Conservation (phyloP, 768 basidiomycete species). For the Kwoniella heveanensis region DNA sequence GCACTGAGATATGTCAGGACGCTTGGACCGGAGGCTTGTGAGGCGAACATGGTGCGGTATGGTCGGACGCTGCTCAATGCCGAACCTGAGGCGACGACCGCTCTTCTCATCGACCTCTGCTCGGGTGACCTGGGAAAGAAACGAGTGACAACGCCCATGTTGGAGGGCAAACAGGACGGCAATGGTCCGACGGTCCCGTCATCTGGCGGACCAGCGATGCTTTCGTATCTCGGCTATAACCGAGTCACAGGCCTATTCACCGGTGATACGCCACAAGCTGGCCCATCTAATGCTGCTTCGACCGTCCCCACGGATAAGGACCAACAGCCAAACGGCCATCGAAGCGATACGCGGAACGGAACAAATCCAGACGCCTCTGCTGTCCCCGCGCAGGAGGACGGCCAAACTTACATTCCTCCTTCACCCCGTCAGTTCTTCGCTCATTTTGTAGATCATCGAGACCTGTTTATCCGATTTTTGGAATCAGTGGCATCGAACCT, state of each 20-base stretch:
- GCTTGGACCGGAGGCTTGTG: slow-evolving; percentile 80
- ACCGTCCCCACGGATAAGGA: slow-evolving; percentile 47
- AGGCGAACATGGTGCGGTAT: slow-evolving; percentile 81
- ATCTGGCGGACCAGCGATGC: slow-evolving; percentile 63
- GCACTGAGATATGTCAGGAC: slow-evolving; percentile 78
- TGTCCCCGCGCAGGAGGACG: slow-evolving; percentile 16
- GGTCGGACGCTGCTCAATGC: slow-evolving; percentile 80
- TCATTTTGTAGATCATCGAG: slow-evolving; percentile 87
- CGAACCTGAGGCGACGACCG: slow-evolving; percentile 84
- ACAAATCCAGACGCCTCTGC: background rate
- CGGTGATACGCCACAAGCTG: slow-evolving; percentile 55
- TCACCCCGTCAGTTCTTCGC: slow-evolving; percentile 88
- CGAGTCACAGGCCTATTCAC: slow-evolving; percentile 59
- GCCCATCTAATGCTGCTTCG: slow-evolving; percentile 58
- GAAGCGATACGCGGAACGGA: slow-evolving; percentile 15
- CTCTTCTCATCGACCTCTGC: slow-evolving; percentile 87
- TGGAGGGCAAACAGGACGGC: slow-evolving; percentile 35
- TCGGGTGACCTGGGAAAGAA: slow-evolving; percentile 62
- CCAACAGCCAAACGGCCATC: slow-evolving; percentile 9
- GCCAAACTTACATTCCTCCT: slow-evolving; percentile 57
- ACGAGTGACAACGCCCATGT: slow-evolving; percentile 4
- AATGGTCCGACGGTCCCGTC: slow-evolving; percentile 15
- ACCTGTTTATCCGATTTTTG: slow-evolving; percentile 80
- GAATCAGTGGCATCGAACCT: slow-evolving; percentile 78
- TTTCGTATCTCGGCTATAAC: slow-evolving; percentile 77